Evolutionary conservation across 805 yeast genomes (phyloP).

Genomic region (Cyberlindnera subsufficiens): DNA sequence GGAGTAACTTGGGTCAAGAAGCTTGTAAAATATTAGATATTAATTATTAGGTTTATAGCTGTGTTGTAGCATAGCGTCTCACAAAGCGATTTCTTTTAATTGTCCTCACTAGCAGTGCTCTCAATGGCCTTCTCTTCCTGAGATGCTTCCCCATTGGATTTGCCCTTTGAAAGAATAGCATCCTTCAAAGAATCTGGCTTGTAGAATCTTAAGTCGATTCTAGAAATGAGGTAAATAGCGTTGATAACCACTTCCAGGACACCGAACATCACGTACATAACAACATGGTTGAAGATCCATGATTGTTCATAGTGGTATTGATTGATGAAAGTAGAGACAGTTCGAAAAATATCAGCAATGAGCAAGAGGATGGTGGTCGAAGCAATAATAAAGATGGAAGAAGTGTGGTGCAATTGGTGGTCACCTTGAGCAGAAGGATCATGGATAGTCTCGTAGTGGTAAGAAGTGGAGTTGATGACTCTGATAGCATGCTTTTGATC

Average conservation of each 20-base stretch:
- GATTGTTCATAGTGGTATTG: slow-evolving; percentile 28
- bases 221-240: slow-evolving; percentile 48
- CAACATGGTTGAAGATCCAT: slow-evolving; percentile 48
- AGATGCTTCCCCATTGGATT: too few species aligned
- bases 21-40: too few species aligned
- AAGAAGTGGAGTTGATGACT: slow-evolving; percentile 55
- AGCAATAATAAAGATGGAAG: slow-evolving; percentile 39
- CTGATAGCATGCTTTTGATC: slow-evolving; percentile 40
- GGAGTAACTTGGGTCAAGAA: too few species aligned
- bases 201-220: slow-evolving; percentile 75
- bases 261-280: slow-evolving; percentile 67
- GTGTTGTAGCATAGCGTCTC: too few species aligned
- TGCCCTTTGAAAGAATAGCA: neutral
- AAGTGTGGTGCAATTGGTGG: slow-evolving; percentile 38
- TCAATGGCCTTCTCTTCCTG: neutral
- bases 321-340: slow-evolving; percentile 37
- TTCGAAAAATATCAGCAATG: slow-evolving; percentile 45
- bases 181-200: slow-evolving; percentile 51
- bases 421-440: slow-evolving; percentile 13
- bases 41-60: too few species aligned
- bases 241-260: slow-evolving; percentile 56
- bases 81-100: too few species aligned
- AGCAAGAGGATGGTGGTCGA: slow-evolving; percentile 44
- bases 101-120: neutral
- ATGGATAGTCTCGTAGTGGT: slow-evolving; percentile 27